Base-by-base conservation (phyloP, 2,329 filamentous ascomycete species). In the Trichoderma hamatum region DNA sequence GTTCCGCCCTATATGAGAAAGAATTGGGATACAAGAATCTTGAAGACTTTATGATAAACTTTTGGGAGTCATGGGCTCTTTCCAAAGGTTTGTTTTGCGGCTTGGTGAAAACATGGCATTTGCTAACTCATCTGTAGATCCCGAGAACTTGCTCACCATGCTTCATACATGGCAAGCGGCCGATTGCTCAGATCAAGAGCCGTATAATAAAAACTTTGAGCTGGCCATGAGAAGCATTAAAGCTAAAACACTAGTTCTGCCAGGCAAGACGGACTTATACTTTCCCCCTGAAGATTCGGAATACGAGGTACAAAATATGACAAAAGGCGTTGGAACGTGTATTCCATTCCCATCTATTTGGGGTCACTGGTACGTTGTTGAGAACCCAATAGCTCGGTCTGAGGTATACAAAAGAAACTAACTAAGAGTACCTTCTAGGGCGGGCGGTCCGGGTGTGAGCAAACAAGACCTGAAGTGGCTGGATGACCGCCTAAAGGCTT, bases 231-330 rank as follows among this genome's bases (percentile, higher is more conserved):
- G 83, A 58, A 84, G 82, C 3, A 93, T 95, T 78, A 91, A 90
- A 76, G 89, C 91, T 1, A 92, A 89, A 73, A 89, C 87, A 0
- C 79, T 95, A 52, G 89, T 95, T 3, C 78, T 94, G 16, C 92
- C 92, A 0, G 80, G 83, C 26, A 88, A 91, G 76, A 94, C 91
- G 0, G 92, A 95, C 75, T 82, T 95, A 5, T 95, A 95, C 76
- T 95, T 96, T 72, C 90, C 92, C 64, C 91, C 91, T 0, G 92
- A 94, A 74, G 92, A 94, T 72, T 93, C 90, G 0, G 87, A 91
- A 74, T 89, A 90, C 68, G 92, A 96, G 75, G 89, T 94, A 76
- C 59, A 86, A 24, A 77, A 75, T 51, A 83, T 83, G 81, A 66
- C 73, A 0, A 69, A 75, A 0, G 75, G 74, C 0, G 70, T 78